Conservation (phyloP, 208 protist species). For the Leishmania aethiopica region DNA sequence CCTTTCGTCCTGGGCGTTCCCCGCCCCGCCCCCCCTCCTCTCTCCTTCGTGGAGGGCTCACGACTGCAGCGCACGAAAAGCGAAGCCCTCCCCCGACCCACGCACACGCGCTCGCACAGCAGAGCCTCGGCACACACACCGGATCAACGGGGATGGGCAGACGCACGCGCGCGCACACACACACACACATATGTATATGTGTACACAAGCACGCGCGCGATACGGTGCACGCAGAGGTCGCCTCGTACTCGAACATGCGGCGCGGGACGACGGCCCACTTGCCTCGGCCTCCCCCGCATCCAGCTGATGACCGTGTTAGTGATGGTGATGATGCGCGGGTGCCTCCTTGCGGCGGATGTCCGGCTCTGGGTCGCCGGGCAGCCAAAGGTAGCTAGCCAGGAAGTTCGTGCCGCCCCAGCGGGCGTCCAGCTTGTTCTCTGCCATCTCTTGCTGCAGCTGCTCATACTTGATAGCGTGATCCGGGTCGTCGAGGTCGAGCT, state of each 20-base stretch:
- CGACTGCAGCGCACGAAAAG: background rate
- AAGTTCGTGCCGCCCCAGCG: constrained; percentile 91
- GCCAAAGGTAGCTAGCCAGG: constrained; percentile 89
- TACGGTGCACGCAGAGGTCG: background rate
- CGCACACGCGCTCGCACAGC: background rate
- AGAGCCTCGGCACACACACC: background rate
- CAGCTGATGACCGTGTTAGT: background rate
- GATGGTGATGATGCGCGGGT: constrained; percentile 45
- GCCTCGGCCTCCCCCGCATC: background rate
- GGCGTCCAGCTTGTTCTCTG: constrained; percentile 84
- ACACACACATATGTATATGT: background rate
- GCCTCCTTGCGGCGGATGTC: constrained; percentile 84
- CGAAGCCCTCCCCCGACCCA: background rate
- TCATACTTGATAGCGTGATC: constrained; percentile 90
- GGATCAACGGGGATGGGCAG: background rate
- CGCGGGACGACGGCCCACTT: background rate
- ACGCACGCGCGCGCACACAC: background rate
- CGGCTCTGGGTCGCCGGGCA: constrained; percentile 86
- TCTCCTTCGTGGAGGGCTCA: background rate
- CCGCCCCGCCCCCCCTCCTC: background rate
- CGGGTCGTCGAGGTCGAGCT: constrained; percentile 88
- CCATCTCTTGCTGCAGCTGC: constrained; percentile 81
- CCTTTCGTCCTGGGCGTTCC: background rate
- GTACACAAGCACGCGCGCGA: background rate
- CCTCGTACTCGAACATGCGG: background rate